phyloP scores from a whole-genome alignment of 257 asterid species.

The Datura wrightii region DNA sequence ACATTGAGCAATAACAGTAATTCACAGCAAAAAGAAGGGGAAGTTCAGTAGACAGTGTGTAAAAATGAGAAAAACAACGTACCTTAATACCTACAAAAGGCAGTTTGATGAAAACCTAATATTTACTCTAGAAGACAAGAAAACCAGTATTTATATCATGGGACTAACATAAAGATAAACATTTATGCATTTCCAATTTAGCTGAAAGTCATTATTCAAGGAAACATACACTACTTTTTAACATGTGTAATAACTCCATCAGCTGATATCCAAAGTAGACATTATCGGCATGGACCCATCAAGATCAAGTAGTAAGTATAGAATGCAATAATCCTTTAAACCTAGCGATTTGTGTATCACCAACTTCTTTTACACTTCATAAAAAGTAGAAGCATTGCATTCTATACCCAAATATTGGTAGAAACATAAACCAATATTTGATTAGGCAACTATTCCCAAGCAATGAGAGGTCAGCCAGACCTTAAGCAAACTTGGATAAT shows the following conservation, averaged over 20 bases:
- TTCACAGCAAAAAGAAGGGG: background rate
- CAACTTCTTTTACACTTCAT: background rate
- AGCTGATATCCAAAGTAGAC: background rate
- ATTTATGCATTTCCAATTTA: background rate
- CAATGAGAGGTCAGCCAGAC: background rate
- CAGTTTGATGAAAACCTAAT: background rate
- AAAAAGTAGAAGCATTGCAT: conserved; percentile 14
- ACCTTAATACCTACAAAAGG: background rate
- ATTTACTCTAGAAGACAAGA: conserved; percentile 1
- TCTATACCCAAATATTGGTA: too few relatives aligned
- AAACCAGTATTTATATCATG: conserved; percentile 10
- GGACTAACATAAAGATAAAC: background rate
- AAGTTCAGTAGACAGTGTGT: background rate
- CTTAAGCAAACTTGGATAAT: conserved; percentile 21
- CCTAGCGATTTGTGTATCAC: background rate
- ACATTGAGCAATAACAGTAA: conserved; percentile 36
- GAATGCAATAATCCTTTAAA: background rate
- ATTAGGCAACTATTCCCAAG: conserved; percentile 14
- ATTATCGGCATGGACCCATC: background rate
- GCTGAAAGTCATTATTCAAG: background rate
- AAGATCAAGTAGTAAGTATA: conserved; percentile 12
- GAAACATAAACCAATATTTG: background rate
- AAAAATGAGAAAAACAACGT: background rate
- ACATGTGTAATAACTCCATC: background rate
- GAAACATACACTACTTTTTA: background rate